Evolutionary conservation across 78 protist genomes (phyloP), one percentile per base, ranked within the genome.

Genomic region (Dictyostelium firmibasis): DNA sequence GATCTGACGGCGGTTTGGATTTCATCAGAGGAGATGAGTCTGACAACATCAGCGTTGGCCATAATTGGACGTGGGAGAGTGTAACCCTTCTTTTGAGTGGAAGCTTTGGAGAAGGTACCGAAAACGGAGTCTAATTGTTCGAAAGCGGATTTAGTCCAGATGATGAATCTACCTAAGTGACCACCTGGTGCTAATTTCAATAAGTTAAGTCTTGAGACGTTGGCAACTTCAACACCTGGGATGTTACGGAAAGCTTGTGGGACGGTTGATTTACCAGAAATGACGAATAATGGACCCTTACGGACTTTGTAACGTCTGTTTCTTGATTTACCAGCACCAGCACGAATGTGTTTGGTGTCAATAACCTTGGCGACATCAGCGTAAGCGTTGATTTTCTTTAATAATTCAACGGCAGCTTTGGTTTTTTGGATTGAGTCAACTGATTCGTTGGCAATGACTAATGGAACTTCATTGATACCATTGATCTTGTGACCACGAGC

Each of bases 161-260:
- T 97, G 98, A 98, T 50, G 97, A 99, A 98, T 86, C 99, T 99
- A 92, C 99, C 99, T 33, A 99, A 70, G 97, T 99, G 99, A 38
- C 99, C 99, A 92, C 99, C 99, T 36, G 99, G 99, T 82, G 99
- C 99, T 81, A 99, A 99, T 96, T 99, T 98, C 67, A 99, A 98
- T 67, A 99, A 98, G 98, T 99, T 99, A 69, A 99, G 97, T 79
- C 98, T 64, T 76, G 74, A 60, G 41, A 99, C 99, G 83, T 23
- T 18, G 96, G 92, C 70, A 67, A 95, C 44, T 82, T 99, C 99
- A 57, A 99, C 99, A 74, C 99, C 99, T 92, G 99, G 97, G 89
- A 99, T 31, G 99, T 99, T 99, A 89, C 99, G 95, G 99, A 98
- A 99, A 29, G 99, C 99, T 35, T 75, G 62, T 23, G 70, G 1